phyloP scores from a whole-genome alignment of 371 early-diverging fungal species.

The Zychaea mexicana region DNA sequence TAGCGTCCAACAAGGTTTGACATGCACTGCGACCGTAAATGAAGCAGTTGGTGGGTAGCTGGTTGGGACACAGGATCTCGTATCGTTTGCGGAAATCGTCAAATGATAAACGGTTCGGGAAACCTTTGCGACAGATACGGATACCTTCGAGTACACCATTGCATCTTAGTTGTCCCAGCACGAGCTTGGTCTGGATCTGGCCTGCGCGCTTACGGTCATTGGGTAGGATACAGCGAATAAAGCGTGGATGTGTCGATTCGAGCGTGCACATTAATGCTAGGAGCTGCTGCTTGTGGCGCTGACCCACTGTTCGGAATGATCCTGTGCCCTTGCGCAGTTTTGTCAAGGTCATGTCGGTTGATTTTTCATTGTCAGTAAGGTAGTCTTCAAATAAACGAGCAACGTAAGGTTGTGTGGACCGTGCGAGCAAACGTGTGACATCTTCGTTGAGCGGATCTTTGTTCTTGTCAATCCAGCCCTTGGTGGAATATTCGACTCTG shows the following conservation, averaged over 20 bases:
- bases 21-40: conserved; percentile 89
- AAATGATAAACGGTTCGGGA: conserved; percentile 94
- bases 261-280: conserved; percentile 89
- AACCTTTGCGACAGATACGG: conserved; percentile 98
- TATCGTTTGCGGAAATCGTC: conserved; percentile 97
- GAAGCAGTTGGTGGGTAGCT: conserved; percentile 72
- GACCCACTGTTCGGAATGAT: conserved; percentile 96
- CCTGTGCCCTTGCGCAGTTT: conserved; percentile 62
- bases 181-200: conserved; percentile 80
- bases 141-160: conserved; percentile 99
- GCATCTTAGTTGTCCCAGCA: conserved; percentile 97
- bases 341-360: conserved; percentile 17
- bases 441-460: conserved; percentile 99
- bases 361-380: conserved; percentile 56
- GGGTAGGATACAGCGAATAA: conserved; percentile 99
- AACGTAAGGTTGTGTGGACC: conserved; percentile 80
- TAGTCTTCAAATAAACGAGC: conserved; percentile 85
- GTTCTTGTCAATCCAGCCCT: conserved; percentile 99
- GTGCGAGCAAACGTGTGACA: conserved; percentile 86
- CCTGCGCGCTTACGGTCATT: conserved; percentile 94
- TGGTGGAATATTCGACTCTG: conserved; percentile 94
- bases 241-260: conserved; percentile 95
- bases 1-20: conserved; percentile 70
- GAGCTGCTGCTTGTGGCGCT: conserved; percentile 97
- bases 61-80: conserved; percentile 84